A percentile compares a stretch with the other conserved stretches of the same genome.
Evolutionary conservation across 495 filamentous ascomycete species (phyloP).

Genomic region (Rhypophila decipiens): DNA sequence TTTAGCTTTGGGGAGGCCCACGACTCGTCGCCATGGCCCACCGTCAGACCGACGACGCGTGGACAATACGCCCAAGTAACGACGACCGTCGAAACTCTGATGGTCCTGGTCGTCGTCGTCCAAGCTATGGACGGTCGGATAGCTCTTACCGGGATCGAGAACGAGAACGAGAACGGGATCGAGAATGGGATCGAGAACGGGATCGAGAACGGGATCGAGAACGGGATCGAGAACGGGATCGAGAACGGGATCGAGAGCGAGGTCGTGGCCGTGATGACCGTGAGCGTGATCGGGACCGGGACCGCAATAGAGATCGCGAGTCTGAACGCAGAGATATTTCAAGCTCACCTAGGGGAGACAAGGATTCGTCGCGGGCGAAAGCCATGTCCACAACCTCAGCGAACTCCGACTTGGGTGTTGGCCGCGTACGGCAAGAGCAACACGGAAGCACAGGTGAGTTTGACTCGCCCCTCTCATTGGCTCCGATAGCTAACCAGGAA

Average conservation of each 20-base stretch:
- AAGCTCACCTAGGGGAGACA: background rate
- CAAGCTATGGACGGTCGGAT: constrained; percentile 4
- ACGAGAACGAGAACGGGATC: background rate
- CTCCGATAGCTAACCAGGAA: background rate
- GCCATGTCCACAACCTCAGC: too few species aligned
- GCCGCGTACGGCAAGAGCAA: constrained; percentile 2
- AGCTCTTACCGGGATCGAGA: constrained; percentile 1
- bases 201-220: background rate
- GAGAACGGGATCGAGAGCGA: background rate
- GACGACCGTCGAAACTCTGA: constrained; percentile 15
- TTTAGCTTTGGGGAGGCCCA: background rate
- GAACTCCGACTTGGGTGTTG: background rate
- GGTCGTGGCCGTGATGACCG: too few species aligned
- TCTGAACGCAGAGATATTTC: background rate
- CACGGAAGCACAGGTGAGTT: background rate
- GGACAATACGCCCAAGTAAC: constrained; percentile 13
- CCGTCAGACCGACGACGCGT: constrained; percentile 11
- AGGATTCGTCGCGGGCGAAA: background rate
- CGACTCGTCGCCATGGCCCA: constrained; percentile 12
- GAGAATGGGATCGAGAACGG: constrained; percentile 1
- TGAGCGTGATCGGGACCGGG: constrained; percentile 4
- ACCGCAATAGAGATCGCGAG: constrained; percentile 1
- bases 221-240: constrained; percentile 6
- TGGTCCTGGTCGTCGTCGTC: constrained; percentile 8
- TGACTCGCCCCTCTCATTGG: background rate